Percentiles rank a stretch among this genome's conserved stretches.
Conservation (phyloP, 73 alveolate species). For the Paramecium primaurelia region DNA sequence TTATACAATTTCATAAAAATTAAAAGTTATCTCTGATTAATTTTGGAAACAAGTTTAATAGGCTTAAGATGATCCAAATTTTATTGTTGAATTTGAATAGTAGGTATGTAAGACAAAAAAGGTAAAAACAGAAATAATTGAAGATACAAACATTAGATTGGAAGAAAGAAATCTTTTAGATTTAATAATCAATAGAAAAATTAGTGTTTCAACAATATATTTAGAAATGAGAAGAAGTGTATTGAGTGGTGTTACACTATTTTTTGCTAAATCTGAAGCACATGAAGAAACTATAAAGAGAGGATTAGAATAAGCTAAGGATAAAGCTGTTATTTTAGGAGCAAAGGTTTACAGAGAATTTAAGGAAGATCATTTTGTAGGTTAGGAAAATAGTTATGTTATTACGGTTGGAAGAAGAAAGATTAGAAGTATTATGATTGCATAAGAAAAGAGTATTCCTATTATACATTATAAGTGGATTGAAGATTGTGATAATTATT, state of each 20-base stretch:
- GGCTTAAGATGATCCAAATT: slow-evolving; percentile 7
- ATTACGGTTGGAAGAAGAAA: slow-evolving; percentile 7
- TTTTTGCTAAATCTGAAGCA: slow-evolving; percentile 1
- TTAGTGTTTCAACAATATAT: neutral
- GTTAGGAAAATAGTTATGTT: neutral
- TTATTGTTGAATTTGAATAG: neutral
- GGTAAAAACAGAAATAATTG: neutral
- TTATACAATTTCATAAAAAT: neutral
- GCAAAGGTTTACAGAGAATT: neutral
- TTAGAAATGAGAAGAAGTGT: neutral
- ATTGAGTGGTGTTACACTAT: neutral
- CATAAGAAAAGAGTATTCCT: neutral
- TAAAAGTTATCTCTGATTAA: neutral
- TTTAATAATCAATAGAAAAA: neutral
- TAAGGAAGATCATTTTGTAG: neutral
- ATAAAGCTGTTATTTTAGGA: neutral
- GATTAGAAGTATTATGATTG: neutral
- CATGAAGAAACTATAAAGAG: neutral
- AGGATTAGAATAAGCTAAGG: neutral
- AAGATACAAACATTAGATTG: neutral
- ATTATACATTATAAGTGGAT: slow-evolving; percentile 42
- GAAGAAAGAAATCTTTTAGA: neutral
- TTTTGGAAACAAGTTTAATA: neutral
- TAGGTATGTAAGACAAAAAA: neutral
- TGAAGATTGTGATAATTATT: slow-evolving; percentile 34